These are phyloP conservation scores for Laguncularia racemosa DNA, from an alignment of 345 rosid species.

Conservation along the genomic window DNA sequence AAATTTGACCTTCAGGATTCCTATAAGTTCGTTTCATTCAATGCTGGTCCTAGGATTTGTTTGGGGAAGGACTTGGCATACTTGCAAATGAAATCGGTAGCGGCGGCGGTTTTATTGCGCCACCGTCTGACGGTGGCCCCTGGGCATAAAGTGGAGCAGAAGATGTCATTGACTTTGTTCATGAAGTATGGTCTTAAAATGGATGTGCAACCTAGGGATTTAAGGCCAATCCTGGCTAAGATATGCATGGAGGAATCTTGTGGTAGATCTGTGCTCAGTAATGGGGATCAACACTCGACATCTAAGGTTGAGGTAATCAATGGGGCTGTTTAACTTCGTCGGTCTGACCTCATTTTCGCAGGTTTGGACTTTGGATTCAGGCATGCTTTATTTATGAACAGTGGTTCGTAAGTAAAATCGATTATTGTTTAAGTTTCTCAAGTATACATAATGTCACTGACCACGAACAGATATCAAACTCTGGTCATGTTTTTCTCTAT, in stretches of 20 bases:
- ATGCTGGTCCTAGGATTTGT: conserved; percentile 48
- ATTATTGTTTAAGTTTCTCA: too few relatives aligned
- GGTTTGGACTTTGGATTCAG: not conserved
- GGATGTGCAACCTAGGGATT: conserved; percentile 28
- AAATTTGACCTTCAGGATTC: conserved; percentile 18
- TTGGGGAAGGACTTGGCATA: conserved; percentile 43
- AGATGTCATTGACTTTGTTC: conserved; percentile 45
- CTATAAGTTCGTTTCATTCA: conserved; percentile 29
- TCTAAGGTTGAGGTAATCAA: conserved; percentile 7
- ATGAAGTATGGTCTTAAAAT: conserved; percentile 40
- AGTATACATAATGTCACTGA: too few relatives aligned
- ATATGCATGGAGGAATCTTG: not conserved
- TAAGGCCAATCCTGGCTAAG: conserved; percentile 20
- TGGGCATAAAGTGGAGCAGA: conserved; percentile 44
- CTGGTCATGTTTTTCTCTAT: too few relatives aligned
- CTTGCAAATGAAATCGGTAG: conserved; percentile 40
- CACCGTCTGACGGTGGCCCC: conserved; percentile 31
- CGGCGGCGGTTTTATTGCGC: conserved; percentile 27
- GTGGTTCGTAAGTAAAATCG: too few relatives aligned
- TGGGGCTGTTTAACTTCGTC: conserved; percentile 2
- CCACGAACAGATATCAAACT: too few relatives aligned
- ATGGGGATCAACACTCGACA: not conserved
- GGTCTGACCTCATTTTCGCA: not conserved
- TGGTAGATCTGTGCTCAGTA: not conserved
- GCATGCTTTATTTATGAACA: not conserved